Base-by-base conservation (phyloP, 148 eudicot species). In the Heliosperma pusillum region DNA sequence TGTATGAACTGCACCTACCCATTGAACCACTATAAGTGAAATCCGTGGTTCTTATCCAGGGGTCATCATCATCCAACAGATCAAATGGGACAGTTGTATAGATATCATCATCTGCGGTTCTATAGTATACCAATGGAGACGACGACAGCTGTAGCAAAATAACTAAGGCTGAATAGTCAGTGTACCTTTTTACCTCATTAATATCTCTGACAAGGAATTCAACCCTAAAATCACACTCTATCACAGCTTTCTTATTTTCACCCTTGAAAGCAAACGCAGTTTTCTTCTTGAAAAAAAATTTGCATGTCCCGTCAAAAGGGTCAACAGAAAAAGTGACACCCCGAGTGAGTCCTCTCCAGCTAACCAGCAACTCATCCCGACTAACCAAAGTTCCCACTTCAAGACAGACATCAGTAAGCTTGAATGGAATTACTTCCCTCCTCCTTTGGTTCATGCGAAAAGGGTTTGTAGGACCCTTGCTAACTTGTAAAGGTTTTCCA, bases 31-130 rank as follows among this genome's bases (percentile, higher is more conserved):
- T 80, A 0, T 80, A 79, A 0, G 92, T 88, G 77, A 91, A 88
- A 85, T 94, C 97, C 1, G 85, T 87, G 21, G 96, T 91, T 21
- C 97, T 82, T 33, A 92, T 90, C 98, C 98, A 91, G 26, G 96
- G 96, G 80, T 94, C 98, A 79, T 94, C 97, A 62, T 94, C 98
- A 72, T 94, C 98, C 66, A 94, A 82, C 76, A 90, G 57, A 77
- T 90, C 90, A 80, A 76, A 90, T 1, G 97, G 87, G 68, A 86
- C 86, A 0, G 96, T 68, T 25, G 68, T 85, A 70, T 71, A 83
- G 45, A 91, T 84, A 68, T 94, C 98, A 64, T 91, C 98, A 77
- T 91, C 96, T 0, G 93, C 98, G 17, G 96, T 91, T 80, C 98
- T 82, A 60, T 90, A 94, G 70, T 78, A 85, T 40, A 94, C 47